These are phyloP conservation scores for Cinchona pubescens DNA, from an alignment of 257 asterid species.

Conservation along the genomic window DNA sequence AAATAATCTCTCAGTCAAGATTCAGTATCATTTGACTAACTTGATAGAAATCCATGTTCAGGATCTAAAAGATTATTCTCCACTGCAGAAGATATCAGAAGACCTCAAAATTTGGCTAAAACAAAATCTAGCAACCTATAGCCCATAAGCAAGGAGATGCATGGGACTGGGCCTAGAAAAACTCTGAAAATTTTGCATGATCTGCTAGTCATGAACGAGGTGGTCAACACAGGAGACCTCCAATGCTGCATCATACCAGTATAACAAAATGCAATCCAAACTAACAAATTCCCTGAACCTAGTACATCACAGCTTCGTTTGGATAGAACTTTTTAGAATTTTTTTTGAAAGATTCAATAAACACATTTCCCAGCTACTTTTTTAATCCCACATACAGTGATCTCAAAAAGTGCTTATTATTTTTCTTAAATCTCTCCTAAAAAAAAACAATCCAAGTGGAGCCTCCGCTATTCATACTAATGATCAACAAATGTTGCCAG, in stretches of 20 bases:
- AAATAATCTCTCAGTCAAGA: background rate
- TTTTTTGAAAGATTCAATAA: no score
- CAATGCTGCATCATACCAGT: background rate
- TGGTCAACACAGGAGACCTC: background rate
- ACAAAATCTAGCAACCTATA: background rate
- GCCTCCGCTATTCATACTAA: background rate
- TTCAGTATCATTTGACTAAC: background rate
- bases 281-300: background rate
- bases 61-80: background rate
- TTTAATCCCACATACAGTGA: no score
- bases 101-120: background rate
- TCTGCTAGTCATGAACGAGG: background rate
- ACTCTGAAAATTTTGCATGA: background rate
- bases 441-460: no score
- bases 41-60: background rate
- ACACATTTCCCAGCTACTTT: no score
- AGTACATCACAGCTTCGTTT: no score
- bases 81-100: background rate
- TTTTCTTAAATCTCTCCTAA: no score
- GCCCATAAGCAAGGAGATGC: background rate
- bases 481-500: background rate
- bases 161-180: background rate
- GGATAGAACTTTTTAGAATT: no score
- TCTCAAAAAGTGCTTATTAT: no score
- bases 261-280: background rate